A percentile compares a stretch with the other conserved stretches of the same genome.
These are phyloP conservation scores for Acacia pycnantha DNA, from an alignment of 331 rosid species.

Conservation along the genomic window DNA sequence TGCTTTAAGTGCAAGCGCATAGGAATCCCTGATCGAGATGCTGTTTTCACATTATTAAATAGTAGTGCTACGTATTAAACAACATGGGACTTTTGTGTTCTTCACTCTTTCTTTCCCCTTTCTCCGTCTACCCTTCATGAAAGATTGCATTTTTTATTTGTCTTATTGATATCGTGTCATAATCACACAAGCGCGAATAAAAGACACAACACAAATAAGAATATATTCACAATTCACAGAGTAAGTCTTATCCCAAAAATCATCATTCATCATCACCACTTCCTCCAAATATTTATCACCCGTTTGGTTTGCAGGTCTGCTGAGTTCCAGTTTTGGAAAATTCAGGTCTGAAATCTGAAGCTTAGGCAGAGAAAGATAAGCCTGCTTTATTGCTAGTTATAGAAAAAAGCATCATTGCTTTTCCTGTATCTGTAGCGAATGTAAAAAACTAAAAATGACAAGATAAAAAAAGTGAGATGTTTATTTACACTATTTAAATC, in stretches of 20 bases:
- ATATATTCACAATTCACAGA: background rate
- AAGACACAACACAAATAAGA: conserved; percentile 32
- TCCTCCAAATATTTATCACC: conserved; percentile 18
- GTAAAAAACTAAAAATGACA: too few species aligned
- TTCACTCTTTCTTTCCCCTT: too few species aligned
- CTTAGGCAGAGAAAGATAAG: background rate
- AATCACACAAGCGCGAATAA: conserved; percentile 43
- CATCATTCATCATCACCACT: background rate
- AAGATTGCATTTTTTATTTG: too few species aligned
- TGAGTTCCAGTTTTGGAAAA: background rate
- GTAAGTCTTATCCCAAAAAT: background rate
- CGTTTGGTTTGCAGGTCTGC: background rate
- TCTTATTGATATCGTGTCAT: too few species aligned
- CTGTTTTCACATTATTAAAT: too few species aligned
- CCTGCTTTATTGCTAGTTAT: background rate
- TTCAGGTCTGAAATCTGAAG: background rate
- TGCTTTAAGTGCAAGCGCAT: too few species aligned
- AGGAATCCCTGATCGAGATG: too few species aligned
- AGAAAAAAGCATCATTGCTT: background rate
- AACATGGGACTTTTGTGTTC: too few species aligned
- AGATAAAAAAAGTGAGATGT: too few species aligned
- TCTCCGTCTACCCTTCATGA: too few species aligned
- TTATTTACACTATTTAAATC: too few species aligned
- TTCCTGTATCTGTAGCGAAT: background rate
- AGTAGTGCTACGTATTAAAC: too few species aligned